Conservation (phyloP, 805 yeast species). For the Candida methanosorbosa region DNA sequence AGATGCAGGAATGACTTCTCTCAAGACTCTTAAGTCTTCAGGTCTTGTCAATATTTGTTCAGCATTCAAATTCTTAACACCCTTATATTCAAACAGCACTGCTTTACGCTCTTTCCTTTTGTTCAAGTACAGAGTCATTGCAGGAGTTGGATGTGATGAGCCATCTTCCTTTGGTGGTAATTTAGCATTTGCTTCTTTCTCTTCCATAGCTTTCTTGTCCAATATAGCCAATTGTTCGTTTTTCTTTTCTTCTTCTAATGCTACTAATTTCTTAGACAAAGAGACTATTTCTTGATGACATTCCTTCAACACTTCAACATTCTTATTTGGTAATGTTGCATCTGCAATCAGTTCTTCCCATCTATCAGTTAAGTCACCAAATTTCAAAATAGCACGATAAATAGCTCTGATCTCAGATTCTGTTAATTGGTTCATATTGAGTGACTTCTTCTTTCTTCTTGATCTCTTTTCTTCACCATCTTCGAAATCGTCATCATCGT, state of each 20-base stretch:
- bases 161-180: constrained; percentile 19
- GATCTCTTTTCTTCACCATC: constrained; percentile 27
- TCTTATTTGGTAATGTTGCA: constrained; percentile 79
- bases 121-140: constrained; percentile 45
- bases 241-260: constrained; percentile 59
- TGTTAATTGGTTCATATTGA: constrained; percentile 46
- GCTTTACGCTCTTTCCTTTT: constrained; percentile 86
- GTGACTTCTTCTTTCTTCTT: constrained; percentile 26
- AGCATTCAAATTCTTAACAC: constrained; percentile 85
- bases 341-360: constrained; percentile 88
- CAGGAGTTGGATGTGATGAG: constrained; percentile 17
- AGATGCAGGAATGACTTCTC: constrained; percentile 40
- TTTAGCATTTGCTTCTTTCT: constrained; percentile 31
- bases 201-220: constrained; percentile 52
- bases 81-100: constrained; percentile 77
- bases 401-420: constrained; percentile 84
- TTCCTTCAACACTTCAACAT: constrained; percentile 67
- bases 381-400: constrained; percentile 71
- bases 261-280: constrained; percentile 51
- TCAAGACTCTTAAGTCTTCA: constrained; percentile 65
- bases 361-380: constrained; percentile 67
- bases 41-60: constrained; percentile 81
- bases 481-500: constrained; percentile 29
- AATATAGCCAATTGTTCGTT: constrained; percentile 43
- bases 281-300: constrained; percentile 67